Conservation (phyloP, 139 green algal genomes). For the Chloropicon primus region DNA sequence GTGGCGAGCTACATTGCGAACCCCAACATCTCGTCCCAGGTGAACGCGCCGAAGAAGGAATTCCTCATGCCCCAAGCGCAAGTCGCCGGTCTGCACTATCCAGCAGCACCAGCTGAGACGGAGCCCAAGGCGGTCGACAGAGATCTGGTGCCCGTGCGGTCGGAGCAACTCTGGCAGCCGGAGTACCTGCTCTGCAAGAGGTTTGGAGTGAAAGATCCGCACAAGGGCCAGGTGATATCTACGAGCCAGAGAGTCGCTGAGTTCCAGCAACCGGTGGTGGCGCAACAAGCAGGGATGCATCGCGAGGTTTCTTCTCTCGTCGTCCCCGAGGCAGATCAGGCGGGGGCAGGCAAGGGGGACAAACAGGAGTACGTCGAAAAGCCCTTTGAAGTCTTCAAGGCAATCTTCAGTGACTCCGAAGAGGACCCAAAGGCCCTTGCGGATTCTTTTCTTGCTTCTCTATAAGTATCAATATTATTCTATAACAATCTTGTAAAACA, state of each 20-base stretch:
- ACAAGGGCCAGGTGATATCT: slow-evolving; percentile 27
- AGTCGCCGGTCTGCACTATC: neutral
- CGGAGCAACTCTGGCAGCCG: slow-evolving; percentile 51
- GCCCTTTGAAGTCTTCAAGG: neutral
- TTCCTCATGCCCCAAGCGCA: neutral
- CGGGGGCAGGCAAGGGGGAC: too few species aligned
- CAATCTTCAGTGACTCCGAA: neutral
- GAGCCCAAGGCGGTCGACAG: neutral
- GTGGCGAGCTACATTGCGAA: neutral
- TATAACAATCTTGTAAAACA: too few species aligned
- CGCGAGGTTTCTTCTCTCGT: too few species aligned
- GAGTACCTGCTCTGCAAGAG: slow-evolving; percentile 79
- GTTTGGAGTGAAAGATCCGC: slow-evolving; percentile 80
- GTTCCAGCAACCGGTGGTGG: neutral
- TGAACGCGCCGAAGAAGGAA: neutral
- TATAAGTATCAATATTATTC: too few species aligned
- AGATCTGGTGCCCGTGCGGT: neutral
- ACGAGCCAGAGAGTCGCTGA: too few species aligned
- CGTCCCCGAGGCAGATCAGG: too few species aligned
- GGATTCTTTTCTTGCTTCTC: neutral
- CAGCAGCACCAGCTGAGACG: neutral
- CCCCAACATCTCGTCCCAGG: neutral
- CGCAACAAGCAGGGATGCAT: too few species aligned
- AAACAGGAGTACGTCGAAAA: neutral
- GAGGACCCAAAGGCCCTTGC: neutral